Evolutionary conservation across 164 flowering plant genomes (phyloP).

Genomic region (Vitis labrusca): DNA sequence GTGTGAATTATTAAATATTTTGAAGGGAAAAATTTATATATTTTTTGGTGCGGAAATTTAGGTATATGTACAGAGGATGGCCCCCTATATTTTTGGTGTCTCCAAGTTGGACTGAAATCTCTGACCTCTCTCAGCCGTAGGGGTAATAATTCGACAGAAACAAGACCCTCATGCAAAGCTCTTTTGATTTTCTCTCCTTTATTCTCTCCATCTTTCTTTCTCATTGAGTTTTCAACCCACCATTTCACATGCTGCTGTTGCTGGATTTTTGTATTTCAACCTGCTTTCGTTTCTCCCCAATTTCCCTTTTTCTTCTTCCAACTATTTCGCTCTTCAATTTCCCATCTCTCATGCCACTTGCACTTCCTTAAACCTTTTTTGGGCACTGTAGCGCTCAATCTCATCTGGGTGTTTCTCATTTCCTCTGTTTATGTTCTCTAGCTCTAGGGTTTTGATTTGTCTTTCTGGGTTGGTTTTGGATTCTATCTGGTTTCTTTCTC

Average conservation of each 20-base stretch:
- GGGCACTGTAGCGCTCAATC: neutral
- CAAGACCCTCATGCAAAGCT: neutral
- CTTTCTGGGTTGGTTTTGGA: neutral
- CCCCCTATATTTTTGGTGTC: no score
- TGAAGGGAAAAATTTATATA: no score
- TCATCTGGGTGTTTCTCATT: conserved; percentile 5
- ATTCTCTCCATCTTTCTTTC: conserved; percentile 8
- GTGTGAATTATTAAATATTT: no score
- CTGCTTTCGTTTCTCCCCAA: neutral
- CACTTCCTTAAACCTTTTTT: neutral
- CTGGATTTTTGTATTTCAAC: neutral
- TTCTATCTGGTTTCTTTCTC: neutral
- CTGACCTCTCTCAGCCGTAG: neutral
- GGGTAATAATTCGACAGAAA: no score
- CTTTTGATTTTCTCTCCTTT: neutral
- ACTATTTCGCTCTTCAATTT: neutral
- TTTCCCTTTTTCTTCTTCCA: neutral
- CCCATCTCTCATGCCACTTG: neutral
- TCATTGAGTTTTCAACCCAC: conserved; percentile 1
- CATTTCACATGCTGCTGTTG: conserved; percentile 1
- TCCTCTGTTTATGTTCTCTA: neutral
- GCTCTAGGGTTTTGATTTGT: neutral
- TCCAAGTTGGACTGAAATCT: neutral
- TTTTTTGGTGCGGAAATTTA: no score
- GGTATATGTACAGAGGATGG: no score